These are phyloP conservation scores for Kwoniella bestiolae DNA, from an alignment of 768 basidiomycete species.

Conservation along the genomic window DNA sequence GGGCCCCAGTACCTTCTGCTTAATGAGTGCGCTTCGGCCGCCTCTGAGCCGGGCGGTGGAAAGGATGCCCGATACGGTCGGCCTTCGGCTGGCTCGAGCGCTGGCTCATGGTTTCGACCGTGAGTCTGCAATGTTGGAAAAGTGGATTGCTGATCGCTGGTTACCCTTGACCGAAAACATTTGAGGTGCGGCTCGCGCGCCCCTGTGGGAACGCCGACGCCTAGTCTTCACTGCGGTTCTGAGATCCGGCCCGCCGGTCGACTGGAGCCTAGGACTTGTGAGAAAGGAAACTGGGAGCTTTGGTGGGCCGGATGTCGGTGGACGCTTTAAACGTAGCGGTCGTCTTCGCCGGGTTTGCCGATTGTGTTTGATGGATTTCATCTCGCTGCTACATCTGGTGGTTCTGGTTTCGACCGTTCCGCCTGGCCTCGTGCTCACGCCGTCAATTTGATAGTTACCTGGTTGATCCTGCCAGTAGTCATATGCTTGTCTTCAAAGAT, in stretches of 20 bases:
- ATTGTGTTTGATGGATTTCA: neutral
- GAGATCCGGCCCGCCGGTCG: slow-evolving; percentile 55
- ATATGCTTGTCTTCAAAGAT: slow-evolving; percentile 84
- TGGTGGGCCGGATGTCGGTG: neutral
- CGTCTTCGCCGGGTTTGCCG: neutral
- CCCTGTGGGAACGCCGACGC: slow-evolving; percentile 35
- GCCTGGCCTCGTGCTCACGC: slow-evolving; percentile 11
- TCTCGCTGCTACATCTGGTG: slow-evolving; percentile 7
- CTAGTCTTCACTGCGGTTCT: slow-evolving; percentile 57
- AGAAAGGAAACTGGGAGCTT: slow-evolving; percentile 61
- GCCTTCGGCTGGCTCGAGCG: neutral
- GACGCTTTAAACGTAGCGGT: no score
- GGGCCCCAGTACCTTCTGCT: slow-evolving; percentile 1
- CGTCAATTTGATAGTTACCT: slow-evolving; percentile 67
- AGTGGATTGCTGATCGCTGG: slow-evolving; percentile 60
- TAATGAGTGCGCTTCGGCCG: slow-evolving; percentile 10
- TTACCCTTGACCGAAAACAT: slow-evolving; percentile 57
- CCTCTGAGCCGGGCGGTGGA: slow-evolving; percentile 1
- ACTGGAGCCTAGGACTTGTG: slow-evolving; percentile 60
- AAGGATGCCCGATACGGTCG: neutral
- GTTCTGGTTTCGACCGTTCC: neutral
- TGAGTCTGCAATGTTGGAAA: slow-evolving; percentile 34
- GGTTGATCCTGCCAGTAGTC: slow-evolving; percentile 84
- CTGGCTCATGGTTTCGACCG: slow-evolving; percentile 10
- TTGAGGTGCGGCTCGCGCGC: slow-evolving; percentile 55